These are phyloP conservation scores for Bullera alba DNA, from an alignment of 768 basidiomycete genomes.

Conservation along the genomic window DNA sequence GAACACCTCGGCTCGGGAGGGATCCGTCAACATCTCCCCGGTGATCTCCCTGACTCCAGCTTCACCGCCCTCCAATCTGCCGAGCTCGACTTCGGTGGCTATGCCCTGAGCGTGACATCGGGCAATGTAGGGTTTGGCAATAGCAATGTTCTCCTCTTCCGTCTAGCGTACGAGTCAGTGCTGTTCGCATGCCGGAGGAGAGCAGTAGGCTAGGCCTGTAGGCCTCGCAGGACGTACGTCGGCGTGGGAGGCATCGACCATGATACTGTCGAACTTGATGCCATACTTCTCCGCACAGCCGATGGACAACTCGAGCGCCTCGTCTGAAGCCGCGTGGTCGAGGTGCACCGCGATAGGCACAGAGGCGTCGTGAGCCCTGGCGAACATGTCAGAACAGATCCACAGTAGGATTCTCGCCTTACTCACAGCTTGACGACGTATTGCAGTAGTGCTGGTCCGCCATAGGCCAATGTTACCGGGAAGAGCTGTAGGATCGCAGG, in stretches of 20 bases:
- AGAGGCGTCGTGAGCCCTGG: constrained; percentile 43
- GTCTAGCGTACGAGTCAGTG: constrained; percentile 9
- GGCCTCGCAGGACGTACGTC: constrained; percentile 30
- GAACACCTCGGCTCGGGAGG: constrained; percentile 43
- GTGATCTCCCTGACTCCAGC: constrained; percentile 41
- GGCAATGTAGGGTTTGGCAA: constrained; percentile 42
- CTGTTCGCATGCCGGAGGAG: too few relatives aligned
- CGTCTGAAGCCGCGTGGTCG: constrained; percentile 15
- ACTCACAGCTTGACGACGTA: constrained; percentile 40
- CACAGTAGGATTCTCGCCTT: background rate
- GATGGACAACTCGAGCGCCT: constrained; percentile 27
- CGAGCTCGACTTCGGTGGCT: constrained; percentile 46
- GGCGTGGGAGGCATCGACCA: constrained; percentile 46
- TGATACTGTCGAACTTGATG: constrained; percentile 46
- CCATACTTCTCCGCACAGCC: constrained; percentile 43
- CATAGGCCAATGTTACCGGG: constrained; percentile 40
- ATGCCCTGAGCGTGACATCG: constrained; percentile 43
- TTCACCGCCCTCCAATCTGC: constrained; percentile 45
- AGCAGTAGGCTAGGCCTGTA: too few relatives aligned
- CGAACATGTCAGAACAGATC: background rate
- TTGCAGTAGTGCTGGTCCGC: constrained; percentile 38
- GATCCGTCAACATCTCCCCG: constrained; percentile 45
- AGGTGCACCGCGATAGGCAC: constrained; percentile 46
- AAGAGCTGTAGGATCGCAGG: constrained; percentile 47
- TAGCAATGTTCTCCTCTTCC: constrained; percentile 42